Evolutionary conservation across 306 rosid species (phyloP).

Genomic region (Vicia faba): DNA sequence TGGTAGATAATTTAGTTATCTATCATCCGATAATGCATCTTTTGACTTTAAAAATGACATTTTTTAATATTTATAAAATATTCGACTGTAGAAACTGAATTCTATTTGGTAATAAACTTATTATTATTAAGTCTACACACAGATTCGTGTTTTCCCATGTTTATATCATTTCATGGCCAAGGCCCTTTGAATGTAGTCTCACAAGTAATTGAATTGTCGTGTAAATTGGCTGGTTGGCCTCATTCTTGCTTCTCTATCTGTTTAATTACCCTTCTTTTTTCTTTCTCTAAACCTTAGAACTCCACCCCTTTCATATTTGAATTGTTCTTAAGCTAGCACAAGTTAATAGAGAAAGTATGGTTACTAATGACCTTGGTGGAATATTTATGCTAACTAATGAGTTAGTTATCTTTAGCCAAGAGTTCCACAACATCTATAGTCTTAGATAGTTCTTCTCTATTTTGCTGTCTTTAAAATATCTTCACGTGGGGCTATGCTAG

Average conservation of each 20-base stretch:
- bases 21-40: conserved; percentile 1
- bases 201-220: conserved; percentile 4
- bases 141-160: background rate
- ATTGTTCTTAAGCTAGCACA: background rate
- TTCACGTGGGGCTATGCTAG: background rate
- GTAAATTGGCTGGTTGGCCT: background rate
- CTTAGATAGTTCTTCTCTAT: background rate
- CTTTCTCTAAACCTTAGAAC: background rate
- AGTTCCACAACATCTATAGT: background rate
- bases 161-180: background rate
- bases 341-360: background rate
- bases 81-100: conserved; percentile 15
- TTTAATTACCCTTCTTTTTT: conserved; percentile 5
- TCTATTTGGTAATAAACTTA: background rate
- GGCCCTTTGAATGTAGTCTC: background rate
- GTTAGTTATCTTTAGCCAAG: background rate
- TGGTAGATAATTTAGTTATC: background rate
- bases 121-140: too few relatives aligned
- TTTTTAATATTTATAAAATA: background rate
- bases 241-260: conserved; percentile 15
- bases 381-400: conserved; percentile 12
- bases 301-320: conserved; percentile 1
- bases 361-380: background rate
- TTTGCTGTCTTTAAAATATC: background rate
- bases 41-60: background rate